Evolutionary conservation across 495 filamentous ascomycete species (phyloP), one percentile per base, ranked within the genome.

Genomic region (Neurospora sp.): DNA sequence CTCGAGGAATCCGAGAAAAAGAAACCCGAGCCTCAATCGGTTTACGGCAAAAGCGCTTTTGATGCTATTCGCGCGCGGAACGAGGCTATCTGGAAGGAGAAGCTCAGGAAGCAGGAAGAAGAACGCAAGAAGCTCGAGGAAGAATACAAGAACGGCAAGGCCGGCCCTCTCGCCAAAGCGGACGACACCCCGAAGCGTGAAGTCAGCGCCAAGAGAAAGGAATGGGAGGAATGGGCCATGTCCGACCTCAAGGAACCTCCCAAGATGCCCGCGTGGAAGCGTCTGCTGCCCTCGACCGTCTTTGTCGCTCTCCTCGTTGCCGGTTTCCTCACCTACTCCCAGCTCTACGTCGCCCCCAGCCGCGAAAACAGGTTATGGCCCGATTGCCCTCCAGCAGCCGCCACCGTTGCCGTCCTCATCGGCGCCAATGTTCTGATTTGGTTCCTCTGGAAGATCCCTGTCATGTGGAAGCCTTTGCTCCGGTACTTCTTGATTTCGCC

Each of bases 401-500:
- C 95, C 38, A 98, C 96, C 11, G 83, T 93, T 12, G 80, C 88
- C 69, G 84, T 83, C 16, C 84, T 98, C 71, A 87, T 95, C 40
- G 86, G 84, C 23, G 77, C 86, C 41, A 97, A 97, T 77, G 41
- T 90, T 14, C 77, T 83, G 5, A 81, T 95, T 18, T 92, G 87
- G 72, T 42, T 86, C 9, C 74, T 86, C 18, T 97, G 94, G 93
- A 88, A 86, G 76, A 69, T 88, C 4, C 93, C 93, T 5, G 87
- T 90, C 0, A 73, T 90, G 14, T 97, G 92, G 91, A 80, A 82
- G n/a, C 54, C 92, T 12, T 80, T 98, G 42, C 97, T 96, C 79
- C 88, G 85, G 44, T 93, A 93, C 80, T 93, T 97, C 78, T 86
- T 96, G 49, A 82, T 90, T 11, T 83, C 92, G 18, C 88, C 93